phyloP scores from a whole-genome alignment of 1,284 basidiomycete species.

The Earliella scabrosa region DNA sequence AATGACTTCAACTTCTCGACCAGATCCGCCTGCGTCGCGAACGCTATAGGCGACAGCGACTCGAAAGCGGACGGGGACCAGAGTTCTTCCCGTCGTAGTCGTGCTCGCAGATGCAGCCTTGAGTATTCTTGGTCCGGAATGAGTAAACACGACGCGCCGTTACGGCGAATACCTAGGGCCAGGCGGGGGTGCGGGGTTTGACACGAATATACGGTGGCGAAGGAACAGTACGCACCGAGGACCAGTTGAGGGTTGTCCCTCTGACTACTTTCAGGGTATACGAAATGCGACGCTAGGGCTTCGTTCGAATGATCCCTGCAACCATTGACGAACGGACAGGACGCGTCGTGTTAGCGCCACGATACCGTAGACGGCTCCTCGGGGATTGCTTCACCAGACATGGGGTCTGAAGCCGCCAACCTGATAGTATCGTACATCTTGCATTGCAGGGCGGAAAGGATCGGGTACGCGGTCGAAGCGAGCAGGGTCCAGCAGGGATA shows the following conservation, averaged over 20 bases:
- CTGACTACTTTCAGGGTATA: not conserved
- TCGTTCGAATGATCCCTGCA: constrained; percentile 17
- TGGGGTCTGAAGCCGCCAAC: constrained; percentile 37
- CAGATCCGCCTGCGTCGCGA: constrained; percentile 28
- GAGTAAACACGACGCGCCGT: constrained; percentile 39
- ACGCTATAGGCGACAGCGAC: constrained; percentile 40
- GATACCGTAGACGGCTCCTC: not conserved
- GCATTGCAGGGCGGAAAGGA: constrained; percentile 4
- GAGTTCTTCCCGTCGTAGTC: constrained; percentile 1
- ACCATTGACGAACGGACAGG: not conserved
- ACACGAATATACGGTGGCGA: not conserved
- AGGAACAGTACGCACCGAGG: constrained; percentile 16
- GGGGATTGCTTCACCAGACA: constrained; percentile 23
- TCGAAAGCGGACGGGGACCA: constrained; percentile 26
- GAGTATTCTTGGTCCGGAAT: constrained; percentile 24
- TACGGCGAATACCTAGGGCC: constrained; percentile 33
- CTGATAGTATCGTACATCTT: constrained; percentile 32
- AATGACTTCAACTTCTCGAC: constrained; percentile 30
- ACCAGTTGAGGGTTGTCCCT: constrained; percentile 13
- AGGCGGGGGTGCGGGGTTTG: not conserved
- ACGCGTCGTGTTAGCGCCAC: not conserved
- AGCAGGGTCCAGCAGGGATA: no score
- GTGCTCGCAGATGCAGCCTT: constrained; percentile 7
- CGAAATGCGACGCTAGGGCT: constrained; percentile 11
- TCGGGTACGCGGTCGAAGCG: not conserved